Conservation (phyloP, 495 filamentous ascomycete genomes). For the Hyaloscypha bicolor region DNA sequence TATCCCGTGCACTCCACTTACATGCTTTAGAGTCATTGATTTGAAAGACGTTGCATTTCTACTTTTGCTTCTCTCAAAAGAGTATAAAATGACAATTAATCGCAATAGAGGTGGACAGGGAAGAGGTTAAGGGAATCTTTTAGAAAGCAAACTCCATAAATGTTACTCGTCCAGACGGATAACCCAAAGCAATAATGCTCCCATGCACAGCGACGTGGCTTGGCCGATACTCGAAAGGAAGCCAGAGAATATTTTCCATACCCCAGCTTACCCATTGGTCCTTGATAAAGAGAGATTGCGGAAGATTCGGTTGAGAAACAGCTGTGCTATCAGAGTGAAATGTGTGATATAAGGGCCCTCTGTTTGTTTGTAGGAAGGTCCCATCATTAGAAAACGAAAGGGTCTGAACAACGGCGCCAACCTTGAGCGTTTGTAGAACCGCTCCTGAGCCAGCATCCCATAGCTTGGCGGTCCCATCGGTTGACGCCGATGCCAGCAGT, state of each 20-base stretch:
- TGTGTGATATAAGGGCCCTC: neutral
- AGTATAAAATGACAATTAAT: no score
- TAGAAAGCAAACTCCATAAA: neutral
- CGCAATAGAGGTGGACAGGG: no score
- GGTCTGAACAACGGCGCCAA: neutral
- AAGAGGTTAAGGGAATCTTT: no score
- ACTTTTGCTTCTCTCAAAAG: no score
- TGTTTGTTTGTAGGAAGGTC: neutral
- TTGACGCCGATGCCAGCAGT: neutral
- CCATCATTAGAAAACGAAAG: neutral
- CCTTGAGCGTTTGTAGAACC: neutral
- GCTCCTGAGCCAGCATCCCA: neutral
- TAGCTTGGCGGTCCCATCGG: neutral
- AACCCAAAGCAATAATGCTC: neutral
- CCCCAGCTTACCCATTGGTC: neutral
- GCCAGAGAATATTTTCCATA: constrained; percentile 1
- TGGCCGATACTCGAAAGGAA: neutral
- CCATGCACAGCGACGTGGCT: neutral
- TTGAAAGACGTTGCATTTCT: no score
- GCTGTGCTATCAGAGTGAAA: neutral
- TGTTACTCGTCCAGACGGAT: neutral
- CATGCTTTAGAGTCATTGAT: no score
- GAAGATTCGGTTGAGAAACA: neutral
- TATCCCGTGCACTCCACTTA: neutral
- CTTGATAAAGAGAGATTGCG: constrained; percentile 1